phyloP scores from a whole-genome alignment of 345 rosid species.

The Reutealis trisperma region DNA sequence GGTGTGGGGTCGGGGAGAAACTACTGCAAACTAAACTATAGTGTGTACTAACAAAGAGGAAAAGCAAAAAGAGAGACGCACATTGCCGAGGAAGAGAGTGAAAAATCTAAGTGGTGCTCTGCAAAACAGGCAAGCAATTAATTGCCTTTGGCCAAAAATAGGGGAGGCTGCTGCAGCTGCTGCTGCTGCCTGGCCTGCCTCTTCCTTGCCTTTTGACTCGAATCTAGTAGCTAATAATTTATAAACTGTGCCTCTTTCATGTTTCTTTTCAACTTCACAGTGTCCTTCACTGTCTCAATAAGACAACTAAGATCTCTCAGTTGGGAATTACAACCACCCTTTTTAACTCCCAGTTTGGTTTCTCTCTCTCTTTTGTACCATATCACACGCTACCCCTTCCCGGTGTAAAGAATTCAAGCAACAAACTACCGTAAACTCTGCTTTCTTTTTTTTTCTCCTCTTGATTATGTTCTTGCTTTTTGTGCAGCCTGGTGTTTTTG shows the following conservation, averaged over 20 bases:
- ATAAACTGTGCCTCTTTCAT: background rate
- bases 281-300: slow-evolving; percentile 10
- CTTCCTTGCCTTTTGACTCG: slow-evolving; percentile 10
- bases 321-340: slow-evolving; percentile 2
- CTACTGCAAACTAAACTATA: background rate
- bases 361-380: background rate
- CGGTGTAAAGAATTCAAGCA: background rate
- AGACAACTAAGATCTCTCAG: slow-evolving; percentile 12
- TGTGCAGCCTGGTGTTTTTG: background rate
- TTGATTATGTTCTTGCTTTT: background rate
- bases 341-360: slow-evolving; percentile 5
- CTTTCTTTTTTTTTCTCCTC: no score
- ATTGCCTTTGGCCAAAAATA: slow-evolving; percentile 23
- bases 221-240: background rate
- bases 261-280: background rate
- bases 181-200: background rate
- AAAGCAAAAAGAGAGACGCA: background rate
- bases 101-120: slow-evolving; percentile 25
- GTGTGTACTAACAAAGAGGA: background rate
- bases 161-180: slow-evolving; percentile 14
- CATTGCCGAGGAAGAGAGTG: slow-evolving; percentile 31
- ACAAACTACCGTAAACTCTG: background rate
- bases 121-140: slow-evolving; percentile 23
- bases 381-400: background rate
- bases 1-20: background rate